Evolutionary conservation across 441 rosid genomes (phyloP).

Genomic region (Arabidopsis hybrid): DNA sequence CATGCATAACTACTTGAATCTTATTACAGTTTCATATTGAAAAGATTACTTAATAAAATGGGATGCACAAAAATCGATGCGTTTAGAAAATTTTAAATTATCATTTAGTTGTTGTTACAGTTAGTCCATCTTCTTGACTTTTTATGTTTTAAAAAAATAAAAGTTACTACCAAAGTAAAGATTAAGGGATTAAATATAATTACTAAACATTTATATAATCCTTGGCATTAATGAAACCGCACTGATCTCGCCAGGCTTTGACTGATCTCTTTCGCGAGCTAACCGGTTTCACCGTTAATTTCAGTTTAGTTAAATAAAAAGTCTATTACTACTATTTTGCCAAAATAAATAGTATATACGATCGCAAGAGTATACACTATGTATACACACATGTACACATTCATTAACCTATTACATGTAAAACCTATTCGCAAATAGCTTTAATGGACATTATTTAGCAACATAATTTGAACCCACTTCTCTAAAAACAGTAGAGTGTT

Average conservation of each 20-base stretch:
- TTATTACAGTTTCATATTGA: background rate
- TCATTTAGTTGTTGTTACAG: constrained; percentile 9
- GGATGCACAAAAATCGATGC: constrained; percentile 18
- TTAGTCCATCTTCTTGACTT: constrained; percentile 35
- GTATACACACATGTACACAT: background rate
- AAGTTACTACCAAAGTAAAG: background rate
- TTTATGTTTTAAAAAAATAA: background rate
- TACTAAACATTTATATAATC: constrained; percentile 7
- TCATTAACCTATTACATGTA: background rate
- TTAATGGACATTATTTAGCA: background rate
- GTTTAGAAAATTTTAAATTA: background rate
- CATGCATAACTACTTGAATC: background rate
- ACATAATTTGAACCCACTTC: background rate
- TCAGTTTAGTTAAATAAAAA: constrained; percentile 3
- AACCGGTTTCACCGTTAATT: constrained; percentile 23
- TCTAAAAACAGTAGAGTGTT: background rate
- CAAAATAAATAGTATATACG: background rate
- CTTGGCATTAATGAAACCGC: constrained; percentile 12
- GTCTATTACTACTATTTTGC: background rate
- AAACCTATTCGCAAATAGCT: background rate
- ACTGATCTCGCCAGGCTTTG: constrained; percentile 29
- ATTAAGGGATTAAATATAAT: background rate
- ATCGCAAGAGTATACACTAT: background rate
- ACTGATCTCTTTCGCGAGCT: constrained; percentile 14
- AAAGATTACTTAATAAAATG: background rate